Evolutionary conservation across 331 rosid species (phyloP), one percentile per base, ranked within the genome.

Genomic region (Spiraea crenata): DNA sequence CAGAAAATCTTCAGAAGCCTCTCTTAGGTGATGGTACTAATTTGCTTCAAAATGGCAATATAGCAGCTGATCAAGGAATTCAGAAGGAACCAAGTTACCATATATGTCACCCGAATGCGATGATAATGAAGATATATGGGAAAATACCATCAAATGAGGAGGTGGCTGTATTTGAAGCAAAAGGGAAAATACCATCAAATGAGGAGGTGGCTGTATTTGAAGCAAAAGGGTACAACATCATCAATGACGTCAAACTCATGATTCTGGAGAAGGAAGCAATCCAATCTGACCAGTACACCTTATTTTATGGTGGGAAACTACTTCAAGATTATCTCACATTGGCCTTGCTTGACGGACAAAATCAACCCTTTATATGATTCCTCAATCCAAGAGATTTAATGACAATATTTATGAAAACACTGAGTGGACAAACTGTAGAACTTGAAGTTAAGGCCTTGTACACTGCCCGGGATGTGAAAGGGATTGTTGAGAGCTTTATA

Each of bases 221-320:
- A 48, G 68, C 76, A 35, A 49, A 71, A 12, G 60, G 44, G 47
- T 67, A 10, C 67, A 41, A 75, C 42, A 59, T 37, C 9, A 52
- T 75, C 69, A 47, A 59, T 49, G 73, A 75, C 69, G 51, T 75
- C 48, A 75, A 68, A 50, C 40, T 74, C 60, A 75, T 68, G 69
- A 41, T 75, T 61, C 16, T 50, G 47, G 34, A 20, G 38, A 50
- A 67, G 63, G 79, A 75, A 39, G 79, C 63, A 7, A 67, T 67
- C 41, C 49, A 41, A 50, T 51, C 74, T 40, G 51, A 57, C 16
- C 69, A 9, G 41, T 75, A 67, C 63, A 59, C 57, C 59, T 55
- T 75, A 54, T 44, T 68, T 39, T 38, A 59, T 37, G 40, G 67
- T 47, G 79, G 79, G 20, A 68, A 75, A 41, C 34, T 49, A 16